These are phyloP conservation scores for Aspergillus bombycis DNA, from an alignment of 2,329 filamentous ascomycete genomes.

Conservation along the genomic window DNA sequence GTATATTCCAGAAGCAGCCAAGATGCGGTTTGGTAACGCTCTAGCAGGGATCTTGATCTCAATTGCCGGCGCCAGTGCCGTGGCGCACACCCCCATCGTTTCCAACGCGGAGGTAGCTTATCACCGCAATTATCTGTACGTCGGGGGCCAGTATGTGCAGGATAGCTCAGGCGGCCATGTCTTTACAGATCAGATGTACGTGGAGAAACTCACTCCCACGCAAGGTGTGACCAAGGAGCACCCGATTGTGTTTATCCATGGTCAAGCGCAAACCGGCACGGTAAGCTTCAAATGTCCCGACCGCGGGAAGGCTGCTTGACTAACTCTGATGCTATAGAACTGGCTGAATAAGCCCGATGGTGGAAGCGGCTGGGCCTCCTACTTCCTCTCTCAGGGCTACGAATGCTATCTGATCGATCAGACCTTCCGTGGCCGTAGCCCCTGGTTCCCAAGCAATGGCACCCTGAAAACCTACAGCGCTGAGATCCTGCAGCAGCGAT, in stretches of 20 bases:
- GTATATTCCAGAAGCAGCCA: neutral
- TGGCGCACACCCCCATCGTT: neutral
- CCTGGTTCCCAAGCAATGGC: slow-evolving; percentile 26
- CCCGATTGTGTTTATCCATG: slow-evolving; percentile 39
- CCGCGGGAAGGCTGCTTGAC: neutral
- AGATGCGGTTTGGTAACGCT: neutral
- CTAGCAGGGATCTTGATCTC: slow-evolving; percentile 1
- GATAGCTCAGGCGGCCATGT: slow-evolving; percentile 7
- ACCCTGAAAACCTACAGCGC: slow-evolving; percentile 23
- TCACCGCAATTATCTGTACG: slow-evolving; percentile 7
- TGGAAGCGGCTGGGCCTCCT: slow-evolving; percentile 51
- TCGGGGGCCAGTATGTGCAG: slow-evolving; percentile 7
- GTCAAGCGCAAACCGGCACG: slow-evolving; percentile 36
- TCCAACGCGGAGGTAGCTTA: slow-evolving; percentile 2
- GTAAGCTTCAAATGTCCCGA: slow-evolving; percentile 19
- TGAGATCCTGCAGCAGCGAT: slow-evolving; percentile 32
- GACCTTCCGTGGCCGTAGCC: slow-evolving; percentile 41
- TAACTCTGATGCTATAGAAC: slow-evolving; percentile 30
- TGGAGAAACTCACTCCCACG: slow-evolving; percentile 35
- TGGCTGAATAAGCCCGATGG: slow-evolving; percentile 55
- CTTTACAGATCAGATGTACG: slow-evolving; percentile 37
- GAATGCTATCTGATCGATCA: slow-evolving; percentile 50
- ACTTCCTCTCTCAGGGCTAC: slow-evolving; percentile 51
- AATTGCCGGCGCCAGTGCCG: neutral
- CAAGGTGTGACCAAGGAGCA: slow-evolving; percentile 22